Percentiles rank a stretch among this genome's conserved stretches.
Evolutionary conservation across 2,329 filamentous ascomycete species (phyloP).

Genomic region (Ophiocordyceps robertsii): DNA sequence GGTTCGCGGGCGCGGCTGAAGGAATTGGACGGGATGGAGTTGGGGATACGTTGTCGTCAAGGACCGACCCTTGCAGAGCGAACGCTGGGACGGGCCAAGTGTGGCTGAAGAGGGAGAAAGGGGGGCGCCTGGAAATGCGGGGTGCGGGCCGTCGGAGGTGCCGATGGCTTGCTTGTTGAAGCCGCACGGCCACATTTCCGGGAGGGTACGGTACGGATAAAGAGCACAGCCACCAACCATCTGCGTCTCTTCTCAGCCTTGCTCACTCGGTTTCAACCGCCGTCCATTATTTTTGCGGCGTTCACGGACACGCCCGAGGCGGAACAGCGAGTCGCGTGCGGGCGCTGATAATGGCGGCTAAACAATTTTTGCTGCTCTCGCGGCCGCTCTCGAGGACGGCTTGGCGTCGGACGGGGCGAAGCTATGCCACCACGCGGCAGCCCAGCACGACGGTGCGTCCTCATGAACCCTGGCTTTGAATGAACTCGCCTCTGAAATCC

Average conservation of each 20-base stretch:
- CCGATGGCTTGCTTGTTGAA: too few species aligned
- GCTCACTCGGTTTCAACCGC: too few species aligned
- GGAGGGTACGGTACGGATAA: too few species aligned
- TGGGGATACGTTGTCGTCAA: not conserved
- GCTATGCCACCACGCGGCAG: conserved; percentile 1
- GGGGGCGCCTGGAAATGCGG: too few species aligned
- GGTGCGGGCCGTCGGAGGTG: too few species aligned
- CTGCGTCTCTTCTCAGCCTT: too few species aligned
- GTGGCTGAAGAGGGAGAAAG: too few species aligned
- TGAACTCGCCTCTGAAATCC: not conserved
- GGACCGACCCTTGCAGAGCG: not conserved
- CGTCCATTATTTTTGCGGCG: too few species aligned
- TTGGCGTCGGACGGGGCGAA: not conserved
- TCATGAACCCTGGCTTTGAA: not conserved
- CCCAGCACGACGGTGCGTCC: conserved; percentile 1
- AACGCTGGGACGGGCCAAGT: not conserved
- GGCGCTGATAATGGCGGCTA: not conserved
- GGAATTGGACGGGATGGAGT: not conserved
- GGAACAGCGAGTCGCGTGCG: not conserved
- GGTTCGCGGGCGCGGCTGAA: not conserved
- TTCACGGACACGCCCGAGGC: not conserved
- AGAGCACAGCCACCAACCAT: too few species aligned
- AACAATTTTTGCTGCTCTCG: not conserved
- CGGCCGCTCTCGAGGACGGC: not conserved
- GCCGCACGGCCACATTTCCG: too few species aligned